Evolutionary conservation across 805 yeast species (phyloP).

Genomic region (Candida tammaniensis): DNA sequence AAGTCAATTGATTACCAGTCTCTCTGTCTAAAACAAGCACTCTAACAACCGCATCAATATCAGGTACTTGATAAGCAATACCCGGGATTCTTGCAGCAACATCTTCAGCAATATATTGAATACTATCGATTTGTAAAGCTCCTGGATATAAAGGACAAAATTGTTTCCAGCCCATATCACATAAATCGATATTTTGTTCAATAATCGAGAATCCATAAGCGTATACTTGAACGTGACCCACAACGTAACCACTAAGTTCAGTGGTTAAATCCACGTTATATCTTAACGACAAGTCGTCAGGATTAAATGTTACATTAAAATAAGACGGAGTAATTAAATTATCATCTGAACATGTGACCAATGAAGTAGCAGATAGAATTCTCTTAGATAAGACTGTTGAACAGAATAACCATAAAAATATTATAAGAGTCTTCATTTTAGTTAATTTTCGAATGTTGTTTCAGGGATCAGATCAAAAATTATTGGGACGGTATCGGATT

Average conservation of each 20-base stretch:
- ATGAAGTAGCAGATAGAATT: conserved; percentile 58
- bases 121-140: conserved; percentile 67
- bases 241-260: conserved; percentile 61
- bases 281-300: conserved; percentile 62
- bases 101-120: conserved; percentile 51
- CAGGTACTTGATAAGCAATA: conserved; percentile 83
- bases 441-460: too few species aligned
- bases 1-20: conserved; percentile 52
- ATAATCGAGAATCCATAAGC: conserved; percentile 85
- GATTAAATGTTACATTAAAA: conserved; percentile 74
- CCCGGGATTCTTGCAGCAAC: conserved; percentile 69
- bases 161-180: conserved; percentile 73
- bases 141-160: conserved; percentile 91
- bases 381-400: conserved; percentile 18
- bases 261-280: conserved; percentile 72
- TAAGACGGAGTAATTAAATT: conserved; percentile 70
- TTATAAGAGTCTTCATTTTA: too few species aligned
- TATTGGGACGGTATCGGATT: too few species aligned
- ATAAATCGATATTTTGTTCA: conserved; percentile 55
- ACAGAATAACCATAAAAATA: conserved; percentile 1
- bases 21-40: conserved; percentile 44
- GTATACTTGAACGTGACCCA: conserved; percentile 69
- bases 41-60: conserved; percentile 76
- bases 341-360: conserved; percentile 82
- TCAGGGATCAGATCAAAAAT: too few species aligned